Percentiles rank a stretch among this genome's conserved stretches.
Conservation (phyloP, 1,284 basidiomycete species). For the Salmacisia buchloeana region DNA sequence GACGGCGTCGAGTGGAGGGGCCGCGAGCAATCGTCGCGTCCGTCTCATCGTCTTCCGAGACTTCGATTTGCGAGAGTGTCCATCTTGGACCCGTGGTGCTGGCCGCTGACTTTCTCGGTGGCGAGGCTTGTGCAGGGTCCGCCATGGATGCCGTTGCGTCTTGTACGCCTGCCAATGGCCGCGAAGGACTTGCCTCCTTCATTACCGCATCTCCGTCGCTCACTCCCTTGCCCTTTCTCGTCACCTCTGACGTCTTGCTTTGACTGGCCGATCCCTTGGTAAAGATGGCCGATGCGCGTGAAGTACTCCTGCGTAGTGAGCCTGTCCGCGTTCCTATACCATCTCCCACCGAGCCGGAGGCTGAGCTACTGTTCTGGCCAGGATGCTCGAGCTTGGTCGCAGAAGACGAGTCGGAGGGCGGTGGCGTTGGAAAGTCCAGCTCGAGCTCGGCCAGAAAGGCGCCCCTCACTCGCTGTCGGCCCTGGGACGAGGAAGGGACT, state of each 20-base stretch:
- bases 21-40: no score
- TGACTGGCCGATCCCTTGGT: not conserved
- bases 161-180: no score
- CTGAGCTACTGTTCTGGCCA: no score
- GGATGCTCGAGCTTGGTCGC: no score
- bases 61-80: not conserved
- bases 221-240: not conserved
- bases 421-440: not conserved
- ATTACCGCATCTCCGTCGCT: no score
- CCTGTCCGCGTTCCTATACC: not conserved
- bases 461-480: not conserved
- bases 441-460: not conserved
- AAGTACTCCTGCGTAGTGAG: not conserved
- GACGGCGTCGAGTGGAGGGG: no score
- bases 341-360: not conserved
- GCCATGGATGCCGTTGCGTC: no score
- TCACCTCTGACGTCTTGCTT: not conserved
- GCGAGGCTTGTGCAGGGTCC: not conserved
- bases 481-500: not conserved
- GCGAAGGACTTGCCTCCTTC: no score
- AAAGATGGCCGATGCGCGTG: not conserved
- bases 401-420: not conserved
- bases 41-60: not conserved
- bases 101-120: no score
- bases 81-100: not conserved